Percentiles rank a stretch among this genome's conserved stretches.
Evolutionary conservation across 306 rosid species (phyloP).

Genomic region (Astragalus membranaceus): DNA sequence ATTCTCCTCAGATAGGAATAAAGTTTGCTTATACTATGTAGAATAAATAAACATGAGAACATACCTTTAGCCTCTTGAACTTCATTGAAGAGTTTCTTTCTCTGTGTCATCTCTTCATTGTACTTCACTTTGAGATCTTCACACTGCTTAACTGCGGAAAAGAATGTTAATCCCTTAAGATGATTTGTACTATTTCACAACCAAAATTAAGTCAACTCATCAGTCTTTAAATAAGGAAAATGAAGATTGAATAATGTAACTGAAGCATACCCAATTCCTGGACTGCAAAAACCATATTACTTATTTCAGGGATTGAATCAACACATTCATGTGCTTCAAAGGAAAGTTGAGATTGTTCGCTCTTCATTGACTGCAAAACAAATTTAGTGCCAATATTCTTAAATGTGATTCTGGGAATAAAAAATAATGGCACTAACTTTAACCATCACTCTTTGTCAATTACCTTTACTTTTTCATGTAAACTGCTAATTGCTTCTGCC

Average conservation of each 20-base stretch:
- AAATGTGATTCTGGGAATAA: neutral
- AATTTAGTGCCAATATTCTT: slow-evolving; percentile 10
- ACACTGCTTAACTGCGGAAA: slow-evolving; percentile 68
- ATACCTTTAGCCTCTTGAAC: slow-evolving; percentile 91
- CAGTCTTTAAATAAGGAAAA: neutral
- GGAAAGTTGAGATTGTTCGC: slow-evolving; percentile 58
- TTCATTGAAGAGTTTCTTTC: slow-evolving; percentile 78
- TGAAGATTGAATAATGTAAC: neutral
- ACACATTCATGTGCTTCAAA: slow-evolving; percentile 70
- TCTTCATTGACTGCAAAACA: slow-evolving; percentile 64
- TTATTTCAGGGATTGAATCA: slow-evolving; percentile 78
- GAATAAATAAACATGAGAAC: slow-evolving; percentile 11
- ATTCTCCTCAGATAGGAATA: neutral
- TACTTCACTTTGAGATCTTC: slow-evolving; percentile 82
- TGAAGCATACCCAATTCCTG: slow-evolving; percentile 61
- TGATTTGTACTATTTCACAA: neutral
- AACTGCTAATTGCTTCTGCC: slow-evolving; percentile 47
- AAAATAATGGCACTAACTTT: neutral
- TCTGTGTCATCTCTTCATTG: slow-evolving; percentile 66
- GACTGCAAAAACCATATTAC: slow-evolving; percentile 77
- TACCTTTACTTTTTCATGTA: slow-evolving; percentile 63
- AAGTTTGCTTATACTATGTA: neutral
- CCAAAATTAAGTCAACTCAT: slow-evolving; percentile 1
- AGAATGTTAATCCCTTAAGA: slow-evolving; percentile 15
- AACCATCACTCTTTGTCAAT: neutral